phyloP scores from a whole-genome alignment of 2,329 filamentous ascomycete species.

The Trichoderma sp. region DNA sequence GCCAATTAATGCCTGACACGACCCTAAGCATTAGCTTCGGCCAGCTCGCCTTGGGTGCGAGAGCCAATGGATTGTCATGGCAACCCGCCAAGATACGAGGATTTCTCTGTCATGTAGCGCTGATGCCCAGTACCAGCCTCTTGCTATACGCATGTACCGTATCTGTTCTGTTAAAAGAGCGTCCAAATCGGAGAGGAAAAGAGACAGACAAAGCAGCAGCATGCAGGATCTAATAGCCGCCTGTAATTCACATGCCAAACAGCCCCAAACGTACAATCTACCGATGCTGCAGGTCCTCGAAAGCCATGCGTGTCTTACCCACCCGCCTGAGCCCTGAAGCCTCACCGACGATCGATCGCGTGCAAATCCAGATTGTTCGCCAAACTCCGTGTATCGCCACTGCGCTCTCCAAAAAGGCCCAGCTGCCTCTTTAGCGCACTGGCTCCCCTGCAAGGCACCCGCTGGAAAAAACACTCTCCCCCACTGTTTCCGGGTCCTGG shows the following conservation, averaged over 20 bases:
- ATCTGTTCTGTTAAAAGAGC: background rate
- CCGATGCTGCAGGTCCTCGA: conserved; percentile 4
- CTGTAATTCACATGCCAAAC: background rate
- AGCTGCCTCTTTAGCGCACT: conserved; percentile 6
- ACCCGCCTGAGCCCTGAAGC: background rate
- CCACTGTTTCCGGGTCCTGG: background rate
- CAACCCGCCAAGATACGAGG: conserved; percentile 18
- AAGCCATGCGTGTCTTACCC: conserved; percentile 11
- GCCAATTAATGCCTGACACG: conserved; percentile 22
- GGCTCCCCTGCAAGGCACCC: conserved; percentile 17
- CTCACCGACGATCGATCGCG: conserved; percentile 9
- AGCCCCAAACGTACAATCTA: background rate
- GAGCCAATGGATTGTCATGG: conserved; percentile 16
- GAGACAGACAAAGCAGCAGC: background rate
- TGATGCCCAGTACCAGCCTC: background rate
- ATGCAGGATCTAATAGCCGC: background rate
- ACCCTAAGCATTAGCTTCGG: conserved; percentile 12
- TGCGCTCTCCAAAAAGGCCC: background rate
- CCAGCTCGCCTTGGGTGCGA: conserved; percentile 5
- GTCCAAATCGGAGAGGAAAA: background rate
- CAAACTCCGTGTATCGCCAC: background rate
- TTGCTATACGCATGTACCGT: background rate
- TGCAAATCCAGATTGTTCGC: background rate
- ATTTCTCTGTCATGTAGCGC: background rate
- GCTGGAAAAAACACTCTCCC: background rate